Evolutionary conservation across 768 basidiomycete genomes (phyloP).

Genomic region (Auricularia heimuer): DNA sequence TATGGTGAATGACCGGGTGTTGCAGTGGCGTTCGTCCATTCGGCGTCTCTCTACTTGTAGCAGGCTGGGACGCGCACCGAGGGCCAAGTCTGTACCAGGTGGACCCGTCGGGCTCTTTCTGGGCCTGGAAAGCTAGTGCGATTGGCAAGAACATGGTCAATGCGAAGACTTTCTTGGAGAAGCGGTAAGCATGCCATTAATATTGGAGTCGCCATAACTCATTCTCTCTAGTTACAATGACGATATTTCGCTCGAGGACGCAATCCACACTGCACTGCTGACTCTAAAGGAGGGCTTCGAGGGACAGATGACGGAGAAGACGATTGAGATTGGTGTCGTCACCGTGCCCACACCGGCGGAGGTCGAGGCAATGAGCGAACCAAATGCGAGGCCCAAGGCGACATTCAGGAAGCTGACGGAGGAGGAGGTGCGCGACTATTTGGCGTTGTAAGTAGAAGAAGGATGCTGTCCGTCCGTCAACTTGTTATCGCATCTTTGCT

Average conservation of each 20-base stretch:
- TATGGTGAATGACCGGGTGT: conserved; percentile 11
- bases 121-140: conserved; percentile 99
- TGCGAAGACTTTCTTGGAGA: conserved; percentile 98
- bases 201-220: conserved; percentile 12
- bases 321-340: conserved; percentile 96
- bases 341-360: conserved; percentile 69
- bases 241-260: conserved; percentile 96
- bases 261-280: conserved; percentile 94
- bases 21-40: conserved; percentile 96
- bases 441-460: conserved; percentile 52
- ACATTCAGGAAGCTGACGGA: conserved; percentile 93
- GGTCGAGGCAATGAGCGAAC: conserved; percentile 45
- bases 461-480: background rate
- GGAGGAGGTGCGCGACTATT: conserved; percentile 94
- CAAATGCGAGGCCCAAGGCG: conserved; percentile 55
- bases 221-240: conserved; percentile 75
- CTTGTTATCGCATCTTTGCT: background rate
- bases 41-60: conserved; percentile 93
- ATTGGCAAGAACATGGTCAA: conserved; percentile 99
- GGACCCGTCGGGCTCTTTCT: conserved; percentile 97
- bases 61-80: conserved; percentile 91
- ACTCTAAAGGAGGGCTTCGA: conserved; percentile 99
- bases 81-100: conserved; percentile 98
- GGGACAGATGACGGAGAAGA: conserved; percentile 99
- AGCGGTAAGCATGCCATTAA: conserved; percentile 49